phyloP scores from a whole-genome alignment of 2,329 filamentous ascomycete genomes.

The Verticillium nonalfalfae region DNA sequence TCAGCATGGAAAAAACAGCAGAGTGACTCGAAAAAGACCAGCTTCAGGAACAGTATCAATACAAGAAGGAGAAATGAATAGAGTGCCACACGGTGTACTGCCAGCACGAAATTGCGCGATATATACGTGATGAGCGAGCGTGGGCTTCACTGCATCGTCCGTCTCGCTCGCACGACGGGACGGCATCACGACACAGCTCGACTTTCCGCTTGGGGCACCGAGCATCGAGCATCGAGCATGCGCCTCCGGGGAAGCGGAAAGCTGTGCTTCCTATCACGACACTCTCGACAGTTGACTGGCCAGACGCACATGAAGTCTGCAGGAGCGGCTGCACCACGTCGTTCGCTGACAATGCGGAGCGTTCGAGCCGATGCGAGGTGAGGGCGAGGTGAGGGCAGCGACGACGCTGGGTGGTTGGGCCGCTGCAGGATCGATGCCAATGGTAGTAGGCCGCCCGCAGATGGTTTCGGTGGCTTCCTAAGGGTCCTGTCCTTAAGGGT shows the following conservation, averaged over 20 bases:
- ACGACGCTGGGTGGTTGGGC: not conserved
- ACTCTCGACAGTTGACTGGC: not conserved
- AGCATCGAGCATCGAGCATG: not conserved
- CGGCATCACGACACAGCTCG: not conserved
- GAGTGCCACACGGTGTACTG: not conserved
- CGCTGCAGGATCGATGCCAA: not conserved
- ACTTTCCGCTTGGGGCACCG: not conserved
- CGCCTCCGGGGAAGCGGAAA: not conserved
- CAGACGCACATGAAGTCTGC: not conserved
- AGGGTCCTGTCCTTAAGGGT: not conserved
- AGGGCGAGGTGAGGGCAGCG: not conserved
- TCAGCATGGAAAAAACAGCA: not conserved
- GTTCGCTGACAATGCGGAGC: not conserved
- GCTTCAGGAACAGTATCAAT: conserved; percentile 1
- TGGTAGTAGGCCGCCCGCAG: not conserved
- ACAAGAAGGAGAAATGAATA: not conserved
- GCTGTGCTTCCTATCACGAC: not conserved
- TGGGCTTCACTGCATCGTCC: not conserved
- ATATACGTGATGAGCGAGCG: not conserved
- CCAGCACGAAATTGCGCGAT: not conserved
- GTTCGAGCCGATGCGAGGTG: not conserved
- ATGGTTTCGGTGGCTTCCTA: not conserved
- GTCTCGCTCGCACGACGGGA: not conserved
- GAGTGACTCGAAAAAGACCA: conserved; percentile 2
- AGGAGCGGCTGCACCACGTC: not conserved